phyloP scores from a whole-genome alignment of 208 protist genomes.

The Phytomonas francai region DNA sequence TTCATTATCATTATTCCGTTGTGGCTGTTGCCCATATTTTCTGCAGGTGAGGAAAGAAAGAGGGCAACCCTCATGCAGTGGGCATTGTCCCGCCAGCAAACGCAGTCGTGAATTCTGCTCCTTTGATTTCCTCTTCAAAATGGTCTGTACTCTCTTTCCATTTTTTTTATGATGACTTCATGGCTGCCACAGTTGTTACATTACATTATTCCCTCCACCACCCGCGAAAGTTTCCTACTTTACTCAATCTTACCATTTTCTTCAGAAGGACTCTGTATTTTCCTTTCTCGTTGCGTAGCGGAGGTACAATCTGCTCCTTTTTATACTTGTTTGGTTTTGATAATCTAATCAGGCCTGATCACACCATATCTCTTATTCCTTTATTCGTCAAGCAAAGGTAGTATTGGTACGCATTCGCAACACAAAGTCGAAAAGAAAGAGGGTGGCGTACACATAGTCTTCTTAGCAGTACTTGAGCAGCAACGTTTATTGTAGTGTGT shows the following conservation, averaged over 20 bases:
- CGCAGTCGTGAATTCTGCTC: too few species aligned
- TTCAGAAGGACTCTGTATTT: too few species aligned
- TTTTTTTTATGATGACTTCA: too few species aligned
- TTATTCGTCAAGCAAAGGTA: background rate
- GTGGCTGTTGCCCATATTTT: conserved; percentile 22
- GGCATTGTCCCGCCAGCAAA: too few species aligned
- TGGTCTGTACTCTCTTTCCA: too few species aligned
- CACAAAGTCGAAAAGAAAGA: background rate
- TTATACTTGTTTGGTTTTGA: background rate
- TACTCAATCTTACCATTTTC: too few species aligned
- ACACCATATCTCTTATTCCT: background rate
- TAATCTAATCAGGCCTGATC: background rate
- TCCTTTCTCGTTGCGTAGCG: too few species aligned
- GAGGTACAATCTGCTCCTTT: background rate
- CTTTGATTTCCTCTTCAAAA: too few species aligned
- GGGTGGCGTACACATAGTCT: background rate
- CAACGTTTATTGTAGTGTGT: background rate
- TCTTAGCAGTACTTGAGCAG: background rate
- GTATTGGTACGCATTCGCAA: background rate
- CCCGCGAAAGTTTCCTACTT: too few species aligned
- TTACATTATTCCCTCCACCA: too few species aligned
- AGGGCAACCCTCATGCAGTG: too few species aligned
- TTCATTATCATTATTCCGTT: conserved; percentile 45
- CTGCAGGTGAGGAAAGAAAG: background rate
- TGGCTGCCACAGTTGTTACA: too few species aligned